These are phyloP conservation scores for Acrocalymma vagum DNA, from an alignment of 2,329 filamentous ascomycete genomes.

Conservation along the genomic window DNA sequence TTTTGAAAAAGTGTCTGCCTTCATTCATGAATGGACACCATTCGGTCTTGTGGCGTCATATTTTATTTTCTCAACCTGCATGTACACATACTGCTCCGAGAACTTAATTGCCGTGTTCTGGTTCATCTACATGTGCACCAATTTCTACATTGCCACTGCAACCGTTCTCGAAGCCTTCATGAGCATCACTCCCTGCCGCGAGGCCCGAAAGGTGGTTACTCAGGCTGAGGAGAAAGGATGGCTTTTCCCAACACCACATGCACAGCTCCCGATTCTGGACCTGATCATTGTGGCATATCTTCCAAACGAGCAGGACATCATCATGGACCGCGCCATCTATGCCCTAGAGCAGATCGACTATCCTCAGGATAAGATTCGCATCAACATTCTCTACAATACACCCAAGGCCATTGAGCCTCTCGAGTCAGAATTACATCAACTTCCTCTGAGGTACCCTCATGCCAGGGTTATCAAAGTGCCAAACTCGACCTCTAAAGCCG, in stretches of 20 bases:
- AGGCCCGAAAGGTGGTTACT: conserved; percentile 46
- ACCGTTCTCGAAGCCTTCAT: conserved; percentile 54
- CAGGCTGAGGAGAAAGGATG: conserved; percentile 51
- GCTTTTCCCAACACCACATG: conserved; percentile 52
- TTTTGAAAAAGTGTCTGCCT: conserved; percentile 27
- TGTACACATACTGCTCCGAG: conserved; percentile 52
- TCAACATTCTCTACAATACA: conserved; percentile 61
- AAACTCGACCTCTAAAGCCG: conserved; percentile 59
- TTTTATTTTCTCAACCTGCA: conserved; percentile 51
- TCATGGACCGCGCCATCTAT: conserved; percentile 57
- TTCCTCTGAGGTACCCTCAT: conserved; percentile 49
- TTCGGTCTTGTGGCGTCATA: conserved; percentile 52
- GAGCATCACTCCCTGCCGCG: conserved; percentile 46
- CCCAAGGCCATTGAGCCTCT: conserved; percentile 56
- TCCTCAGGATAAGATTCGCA: conserved; percentile 55
- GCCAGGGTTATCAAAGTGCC: conserved; percentile 58
- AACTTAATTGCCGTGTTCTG: conserved; percentile 51
- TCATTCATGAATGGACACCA: conserved; percentile 52
- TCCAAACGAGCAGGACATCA: conserved; percentile 61
- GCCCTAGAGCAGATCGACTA: conserved; percentile 58
- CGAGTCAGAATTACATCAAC: conserved; percentile 51
- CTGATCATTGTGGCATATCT: conserved; percentile 60
- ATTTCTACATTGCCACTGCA: conserved; percentile 54
- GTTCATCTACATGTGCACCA: conserved; percentile 55
- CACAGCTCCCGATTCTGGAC: conserved; percentile 54